Percentiles rank a stretch among this genome's conserved stretches.
These are phyloP conservation scores for Sclerotinia sclerotiorum DNA, from an alignment of 2,329 filamentous ascomycete genomes.

Conservation along the genomic window DNA sequence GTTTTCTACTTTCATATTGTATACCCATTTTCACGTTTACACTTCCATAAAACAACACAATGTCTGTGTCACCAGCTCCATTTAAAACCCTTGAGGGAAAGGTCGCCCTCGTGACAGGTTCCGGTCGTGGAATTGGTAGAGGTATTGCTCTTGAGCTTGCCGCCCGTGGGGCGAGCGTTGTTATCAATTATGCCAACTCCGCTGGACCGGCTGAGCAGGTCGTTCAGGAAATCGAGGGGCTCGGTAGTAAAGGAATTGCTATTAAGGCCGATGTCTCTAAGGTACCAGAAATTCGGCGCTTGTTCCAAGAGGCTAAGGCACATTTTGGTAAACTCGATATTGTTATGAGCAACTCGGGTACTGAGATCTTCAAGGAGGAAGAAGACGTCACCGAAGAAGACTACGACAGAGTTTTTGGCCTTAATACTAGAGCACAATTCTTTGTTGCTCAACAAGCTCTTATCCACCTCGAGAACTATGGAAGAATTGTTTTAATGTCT, in stretches of 20 bases:
- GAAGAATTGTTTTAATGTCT: conserved; percentile 68
- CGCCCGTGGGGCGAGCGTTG: conserved; percentile 43
- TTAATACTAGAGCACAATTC: conserved; percentile 70
- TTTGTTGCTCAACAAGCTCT: conserved; percentile 76
- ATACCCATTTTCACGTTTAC: background rate
- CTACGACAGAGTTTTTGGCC: conserved; percentile 52
- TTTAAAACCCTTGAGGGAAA: conserved; percentile 49
- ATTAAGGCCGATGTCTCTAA: conserved; percentile 59
- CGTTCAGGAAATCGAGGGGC: conserved; percentile 51
- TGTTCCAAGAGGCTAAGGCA: conserved; percentile 34
- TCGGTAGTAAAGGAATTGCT: conserved; percentile 54
- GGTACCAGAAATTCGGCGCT: conserved; percentile 40
- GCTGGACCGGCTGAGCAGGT: conserved; percentile 55
- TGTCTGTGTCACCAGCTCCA: conserved; percentile 15
- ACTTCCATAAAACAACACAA: conserved; percentile 8
- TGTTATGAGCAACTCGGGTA: conserved; percentile 39
- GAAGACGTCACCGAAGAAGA: conserved; percentile 37
- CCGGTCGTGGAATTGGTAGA: conserved; percentile 72
- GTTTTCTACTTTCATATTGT: background rate
- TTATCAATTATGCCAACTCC: conserved; percentile 64
- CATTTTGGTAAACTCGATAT: conserved; percentile 38
- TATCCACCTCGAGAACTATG: conserved; percentile 67
- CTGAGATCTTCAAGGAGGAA: conserved; percentile 34
- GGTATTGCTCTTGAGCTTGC: conserved; percentile 45
- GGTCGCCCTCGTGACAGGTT: conserved; percentile 80